A percentile compares a stretch with the other conserved stretches of the same genome.
phyloP scores from a whole-genome alignment of 2,329 filamentous ascomycete genomes.

The Aschersonia sp. region DNA sequence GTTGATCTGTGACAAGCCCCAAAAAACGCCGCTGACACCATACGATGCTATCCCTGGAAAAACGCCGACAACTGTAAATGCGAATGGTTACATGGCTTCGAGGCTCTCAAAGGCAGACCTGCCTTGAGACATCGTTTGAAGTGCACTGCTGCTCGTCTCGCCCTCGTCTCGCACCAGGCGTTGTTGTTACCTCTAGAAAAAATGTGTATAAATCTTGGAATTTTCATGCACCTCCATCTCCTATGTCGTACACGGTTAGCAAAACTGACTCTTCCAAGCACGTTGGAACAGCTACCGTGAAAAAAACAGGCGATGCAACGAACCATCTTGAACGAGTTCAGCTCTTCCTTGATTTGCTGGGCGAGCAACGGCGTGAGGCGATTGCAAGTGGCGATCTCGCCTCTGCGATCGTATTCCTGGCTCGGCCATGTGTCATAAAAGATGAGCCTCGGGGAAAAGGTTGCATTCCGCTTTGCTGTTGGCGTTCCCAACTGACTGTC shows the following conservation, averaged over 20 bases:
- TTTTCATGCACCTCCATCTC: constrained; percentile 99
- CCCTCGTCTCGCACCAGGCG: background rate
- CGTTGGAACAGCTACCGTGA: background rate
- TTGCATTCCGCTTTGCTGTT: constrained; percentile 51
- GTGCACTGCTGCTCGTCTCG: no score
- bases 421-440: constrained; percentile 96
- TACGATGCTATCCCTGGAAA: constrained; percentile 42
- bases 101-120: constrained; percentile 8
- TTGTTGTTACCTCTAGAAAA: constrained; percentile 60
- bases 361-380: constrained; percentile 91
- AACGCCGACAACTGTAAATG: constrained; percentile 33
- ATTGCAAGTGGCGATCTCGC: constrained; percentile 96
- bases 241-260: constrained; percentile 27
- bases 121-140: constrained; percentile 1
- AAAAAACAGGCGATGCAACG: background rate
- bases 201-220: constrained; percentile 99
- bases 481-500: constrained; percentile 74
- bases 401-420: constrained; percentile 88
- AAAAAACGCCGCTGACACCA: constrained; percentile 39
- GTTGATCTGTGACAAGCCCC: constrained; percentile 14
- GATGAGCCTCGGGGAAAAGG: constrained; percentile 83
- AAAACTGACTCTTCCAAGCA: background rate
- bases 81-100: constrained; percentile 34
- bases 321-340: constrained; percentile 96
- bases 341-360: constrained; percentile 98